Percentiles rank a stretch among this genome's conserved stretches.
phyloP scores from a whole-genome alignment of 176 grass and related monocot genomes.

The Phyllostachys edulis region DNA sequence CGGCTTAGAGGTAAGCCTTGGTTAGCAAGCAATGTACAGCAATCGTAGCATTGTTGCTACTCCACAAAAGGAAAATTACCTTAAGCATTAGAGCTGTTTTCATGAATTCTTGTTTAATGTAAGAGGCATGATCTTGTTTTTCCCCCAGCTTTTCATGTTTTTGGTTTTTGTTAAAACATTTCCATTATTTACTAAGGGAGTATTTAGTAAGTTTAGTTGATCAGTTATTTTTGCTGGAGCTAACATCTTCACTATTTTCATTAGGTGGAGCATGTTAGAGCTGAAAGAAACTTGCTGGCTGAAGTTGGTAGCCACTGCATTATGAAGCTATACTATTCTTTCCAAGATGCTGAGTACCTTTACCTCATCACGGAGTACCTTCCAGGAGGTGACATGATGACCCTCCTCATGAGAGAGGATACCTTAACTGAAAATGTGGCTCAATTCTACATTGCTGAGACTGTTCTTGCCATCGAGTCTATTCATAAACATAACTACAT shows the following conservation, averaged over 20 bases:
- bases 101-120: too few relatives aligned
- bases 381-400: conserved; percentile 90
- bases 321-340: conserved; percentile 81
- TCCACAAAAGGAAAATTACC: background rate
- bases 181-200: too few relatives aligned
- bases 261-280: conserved; percentile 81
- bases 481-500: conserved; percentile 93
- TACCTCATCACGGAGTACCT: conserved; percentile 92
- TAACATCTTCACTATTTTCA: background rate
- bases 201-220: too few relatives aligned
- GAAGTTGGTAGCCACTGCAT: conserved; percentile 80
- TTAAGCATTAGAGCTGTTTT: too few relatives aligned
- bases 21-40: too few relatives aligned
- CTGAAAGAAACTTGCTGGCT: conserved; percentile 78
- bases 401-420: conserved; percentile 62
- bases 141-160: too few relatives aligned
- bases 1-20: too few relatives aligned
- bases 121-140: too few relatives aligned
- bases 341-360: conserved; percentile 73
- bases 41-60: background rate
- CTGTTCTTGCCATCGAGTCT: conserved; percentile 81
- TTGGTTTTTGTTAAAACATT: too few relatives aligned
- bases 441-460: conserved; percentile 72
- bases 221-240: too few relatives aligned
- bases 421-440: conserved; percentile 67